phyloP scores from a whole-genome alignment of 805 yeast genomes.

The Spathaspora girioi region DNA sequence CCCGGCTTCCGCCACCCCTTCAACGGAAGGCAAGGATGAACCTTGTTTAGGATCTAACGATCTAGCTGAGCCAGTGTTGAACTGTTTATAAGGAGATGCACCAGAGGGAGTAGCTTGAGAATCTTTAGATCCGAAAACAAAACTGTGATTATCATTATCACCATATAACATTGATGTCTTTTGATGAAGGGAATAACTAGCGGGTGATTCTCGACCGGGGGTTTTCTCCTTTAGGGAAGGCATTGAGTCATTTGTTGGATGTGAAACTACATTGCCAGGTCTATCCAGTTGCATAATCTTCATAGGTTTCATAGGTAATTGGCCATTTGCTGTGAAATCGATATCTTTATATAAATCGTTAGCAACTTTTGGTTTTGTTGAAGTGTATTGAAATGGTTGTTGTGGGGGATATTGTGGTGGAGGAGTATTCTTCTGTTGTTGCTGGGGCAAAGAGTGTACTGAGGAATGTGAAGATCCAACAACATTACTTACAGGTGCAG shows the following conservation, averaged over 20 bases:
- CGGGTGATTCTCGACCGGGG: neutral
- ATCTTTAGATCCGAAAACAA: neutral
- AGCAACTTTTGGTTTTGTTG: neutral
- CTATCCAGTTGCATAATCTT: conserved; percentile 30
- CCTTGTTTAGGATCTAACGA: neutral
- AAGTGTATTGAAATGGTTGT: conserved; percentile 1
- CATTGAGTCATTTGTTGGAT: neutral
- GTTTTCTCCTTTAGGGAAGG: neutral
- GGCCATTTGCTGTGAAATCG: conserved; percentile 42
- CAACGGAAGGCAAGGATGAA: conserved; percentile 18
- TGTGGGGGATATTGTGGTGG: conserved; percentile 1
- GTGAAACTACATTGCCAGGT: conserved; percentile 6
- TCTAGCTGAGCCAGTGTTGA: neutral
- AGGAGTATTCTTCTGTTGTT: neutral
- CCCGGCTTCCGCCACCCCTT: conserved; percentile 24
- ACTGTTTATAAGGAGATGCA: neutral
- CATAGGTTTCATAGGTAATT: conserved; percentile 42
- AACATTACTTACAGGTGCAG: neutral
- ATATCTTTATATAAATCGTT: conserved; percentile 27
- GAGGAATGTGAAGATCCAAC: conserved; percentile 18
- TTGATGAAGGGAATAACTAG: neutral
- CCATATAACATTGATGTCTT: neutral
- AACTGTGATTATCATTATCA: neutral
- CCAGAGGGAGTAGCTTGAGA: neutral
- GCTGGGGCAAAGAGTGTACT: conserved; percentile 10